A percentile compares a stretch with the other conserved stretches of the same genome.
Conservation (phyloP, 305 asterid species). For the Salvia sclarea region DNA sequence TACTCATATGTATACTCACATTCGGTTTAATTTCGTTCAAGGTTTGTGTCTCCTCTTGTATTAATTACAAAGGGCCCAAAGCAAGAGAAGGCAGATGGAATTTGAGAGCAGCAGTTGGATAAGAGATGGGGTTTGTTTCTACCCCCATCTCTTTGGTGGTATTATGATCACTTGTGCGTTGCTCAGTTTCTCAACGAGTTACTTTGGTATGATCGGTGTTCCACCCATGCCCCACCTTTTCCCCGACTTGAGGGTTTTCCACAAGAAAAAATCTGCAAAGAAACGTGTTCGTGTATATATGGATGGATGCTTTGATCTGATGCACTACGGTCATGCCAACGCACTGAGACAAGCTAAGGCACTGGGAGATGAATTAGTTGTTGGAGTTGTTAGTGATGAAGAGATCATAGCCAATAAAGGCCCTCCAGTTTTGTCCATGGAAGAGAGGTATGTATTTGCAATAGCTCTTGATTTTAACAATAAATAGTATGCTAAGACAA, state of each 20-base stretch:
- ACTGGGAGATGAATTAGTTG: constrained; percentile 85
- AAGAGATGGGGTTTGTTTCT: constrained; percentile 72
- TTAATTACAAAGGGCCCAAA: constrained; percentile 36
- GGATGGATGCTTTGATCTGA: constrained; percentile 97
- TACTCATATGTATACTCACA: constrained; percentile 9
- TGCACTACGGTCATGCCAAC: constrained; percentile 98
- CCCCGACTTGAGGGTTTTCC: constrained; percentile 56
- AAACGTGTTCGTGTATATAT: constrained; percentile 81
- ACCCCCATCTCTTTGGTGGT: constrained; percentile 84
- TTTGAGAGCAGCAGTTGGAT: constrained; percentile 73
- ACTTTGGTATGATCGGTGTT: constrained; percentile 64
- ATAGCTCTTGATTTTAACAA: constrained; percentile 1
- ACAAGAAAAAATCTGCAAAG: constrained; percentile 58
- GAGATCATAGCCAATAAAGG: constrained; percentile 84
- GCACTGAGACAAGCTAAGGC: constrained; percentile 94
- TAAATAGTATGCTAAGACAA: too few species aligned
- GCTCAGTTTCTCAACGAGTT: constrained; percentile 82
- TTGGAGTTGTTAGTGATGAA: constrained; percentile 94
- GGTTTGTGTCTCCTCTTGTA: constrained; percentile 76
- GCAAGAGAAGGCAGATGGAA: constrained; percentile 58
- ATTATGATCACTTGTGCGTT: constrained; percentile 90
- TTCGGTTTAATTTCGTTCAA: constrained; percentile 48
- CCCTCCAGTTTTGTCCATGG: constrained; percentile 89
- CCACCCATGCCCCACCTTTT: constrained; percentile 69
- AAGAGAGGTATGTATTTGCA: constrained; percentile 63